Evolutionary conservation across 495 filamentous ascomycete species (phyloP).

Genomic region (Saxophila tyrrhenica): DNA sequence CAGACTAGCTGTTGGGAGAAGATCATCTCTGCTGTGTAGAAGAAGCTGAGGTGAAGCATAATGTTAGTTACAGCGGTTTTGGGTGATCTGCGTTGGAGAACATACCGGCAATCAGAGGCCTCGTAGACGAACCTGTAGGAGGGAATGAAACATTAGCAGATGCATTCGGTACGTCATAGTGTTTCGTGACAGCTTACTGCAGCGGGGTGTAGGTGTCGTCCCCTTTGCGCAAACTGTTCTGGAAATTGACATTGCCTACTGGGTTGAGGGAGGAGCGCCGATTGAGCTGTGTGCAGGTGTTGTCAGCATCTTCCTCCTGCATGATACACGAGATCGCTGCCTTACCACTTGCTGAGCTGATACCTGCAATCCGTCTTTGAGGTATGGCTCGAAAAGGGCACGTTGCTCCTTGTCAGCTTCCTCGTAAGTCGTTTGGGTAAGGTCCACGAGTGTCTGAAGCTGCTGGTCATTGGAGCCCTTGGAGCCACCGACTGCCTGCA

Average conservation of each 20-base stretch:
- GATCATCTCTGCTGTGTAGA: constrained; percentile 27
- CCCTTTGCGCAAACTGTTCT: constrained; percentile 22
- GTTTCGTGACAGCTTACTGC: constrained; percentile 7
- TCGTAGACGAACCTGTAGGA: constrained; percentile 25
- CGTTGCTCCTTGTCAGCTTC: background rate
- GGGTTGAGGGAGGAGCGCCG: background rate
- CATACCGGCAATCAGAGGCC: constrained; percentile 24
- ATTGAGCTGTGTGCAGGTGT: background rate
- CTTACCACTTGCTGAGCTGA: background rate
- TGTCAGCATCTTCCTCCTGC: too few relatives aligned
- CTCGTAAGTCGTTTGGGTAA: background rate
- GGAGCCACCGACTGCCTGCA: constrained; percentile 28
- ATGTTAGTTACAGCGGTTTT: too few relatives aligned
- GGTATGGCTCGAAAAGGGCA: background rate
- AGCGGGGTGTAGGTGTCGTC: constrained; percentile 22
- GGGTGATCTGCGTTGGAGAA: background rate
- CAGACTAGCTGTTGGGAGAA: constrained; percentile 24
- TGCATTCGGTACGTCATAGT: background rate
- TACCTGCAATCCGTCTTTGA: background rate
- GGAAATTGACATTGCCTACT: constrained; percentile 15
- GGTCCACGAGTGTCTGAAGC: background rate
- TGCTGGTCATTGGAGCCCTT: constrained; percentile 14
- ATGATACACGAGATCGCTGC: too few relatives aligned
- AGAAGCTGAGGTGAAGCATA: too few relatives aligned
- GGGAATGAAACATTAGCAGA: background rate